Evolutionary conservation across 345 rosid genomes (phyloP), one percentile per base, ranked within the genome.

Genomic region (Boechera divaricarpa): DNA sequence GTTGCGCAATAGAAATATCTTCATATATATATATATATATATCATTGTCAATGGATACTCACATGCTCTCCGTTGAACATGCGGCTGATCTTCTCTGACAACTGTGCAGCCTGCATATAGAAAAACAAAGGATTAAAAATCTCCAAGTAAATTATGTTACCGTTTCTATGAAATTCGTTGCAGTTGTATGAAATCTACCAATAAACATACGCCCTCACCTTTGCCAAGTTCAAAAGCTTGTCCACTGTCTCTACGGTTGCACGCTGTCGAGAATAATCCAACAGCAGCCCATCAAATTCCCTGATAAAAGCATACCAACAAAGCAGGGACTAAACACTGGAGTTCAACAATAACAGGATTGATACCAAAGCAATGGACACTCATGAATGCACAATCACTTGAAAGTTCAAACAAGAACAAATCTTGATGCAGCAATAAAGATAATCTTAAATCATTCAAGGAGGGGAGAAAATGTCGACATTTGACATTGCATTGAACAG

Each of bases 41-140:
- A 9, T 9, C 9, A 7, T 35, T 35, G 44, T 39, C 44, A 24
- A 42, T 21, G 18, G 10, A 16, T 39, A 79, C 94, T 90, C 75
- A 95, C 99, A 80, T 73, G 96, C 44, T 95, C 96, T 28, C 99
- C 98, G 7, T 70, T 82, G 78, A 72, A 92, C 99, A 95, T 92
- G 53, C 84, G 85, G 73, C 67, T 63, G 73, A 94, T 86, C 88
- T 94, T 87, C 81, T 90, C 84, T 60, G 86, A 83, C 73, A 94
- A 90, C 74, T 81, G 77, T 18, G 96, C 92, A 42, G 85, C 92
- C 98, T 94, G 85, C 76, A 81, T 38, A 39, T 26, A 52, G 12
- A 79, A 49, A 63, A 75, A 39, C 5, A 47, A 42, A 13, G 3
- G 8, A n/a, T 26, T 35, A 42, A 61, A 65, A 52, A 11, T 9